These are phyloP conservation scores for Mycena albidolilacea DNA, from an alignment of 768 basidiomycete species.

Conservation along the genomic window DNA sequence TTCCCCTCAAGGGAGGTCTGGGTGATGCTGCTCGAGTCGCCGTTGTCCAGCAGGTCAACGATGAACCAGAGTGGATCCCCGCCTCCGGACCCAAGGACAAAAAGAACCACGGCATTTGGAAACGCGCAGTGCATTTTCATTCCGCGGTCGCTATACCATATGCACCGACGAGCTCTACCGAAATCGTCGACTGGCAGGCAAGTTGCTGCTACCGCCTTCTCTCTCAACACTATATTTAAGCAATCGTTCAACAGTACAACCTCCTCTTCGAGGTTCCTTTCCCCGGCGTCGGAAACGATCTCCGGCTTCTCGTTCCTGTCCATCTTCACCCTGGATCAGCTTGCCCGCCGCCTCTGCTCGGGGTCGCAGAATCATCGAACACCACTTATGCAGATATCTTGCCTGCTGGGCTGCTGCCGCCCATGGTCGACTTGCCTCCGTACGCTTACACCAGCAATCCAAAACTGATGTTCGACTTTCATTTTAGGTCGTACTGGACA, in stretches of 20 bases:
- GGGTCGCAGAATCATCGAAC: conserved; percentile 17
- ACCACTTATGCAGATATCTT: conserved; percentile 30
- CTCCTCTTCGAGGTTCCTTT: conserved; percentile 29
- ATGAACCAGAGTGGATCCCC: conserved; percentile 33
- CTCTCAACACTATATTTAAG: background rate
- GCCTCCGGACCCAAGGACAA: conserved; percentile 18
- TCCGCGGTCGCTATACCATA: conserved; percentile 20
- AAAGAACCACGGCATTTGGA: conserved; percentile 31
- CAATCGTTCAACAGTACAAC: conserved; percentile 14
- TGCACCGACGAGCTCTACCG: conserved; percentile 25
- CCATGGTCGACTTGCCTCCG: conserved; percentile 36
- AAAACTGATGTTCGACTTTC: background rate
- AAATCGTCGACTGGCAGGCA: conserved; percentile 29
- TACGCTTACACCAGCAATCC: background rate
- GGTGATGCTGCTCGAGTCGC: conserved; percentile 29
- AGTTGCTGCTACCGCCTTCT: background rate
- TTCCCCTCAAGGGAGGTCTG: conserved; percentile 15
- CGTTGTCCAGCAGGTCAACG: conserved; percentile 9
- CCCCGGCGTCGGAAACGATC: conserved; percentile 32
- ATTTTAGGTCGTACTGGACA: conserved; percentile 16
- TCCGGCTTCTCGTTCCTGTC: conserved; percentile 22
- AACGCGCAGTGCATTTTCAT: conserved; percentile 27
- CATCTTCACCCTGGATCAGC: conserved; percentile 20
- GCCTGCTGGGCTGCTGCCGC: conserved; percentile 26
- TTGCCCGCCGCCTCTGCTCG: conserved; percentile 31